Evolutionary conservation across 352 stramenopile species (phyloP).

Genomic region (Peronospora farinosa): DNA sequence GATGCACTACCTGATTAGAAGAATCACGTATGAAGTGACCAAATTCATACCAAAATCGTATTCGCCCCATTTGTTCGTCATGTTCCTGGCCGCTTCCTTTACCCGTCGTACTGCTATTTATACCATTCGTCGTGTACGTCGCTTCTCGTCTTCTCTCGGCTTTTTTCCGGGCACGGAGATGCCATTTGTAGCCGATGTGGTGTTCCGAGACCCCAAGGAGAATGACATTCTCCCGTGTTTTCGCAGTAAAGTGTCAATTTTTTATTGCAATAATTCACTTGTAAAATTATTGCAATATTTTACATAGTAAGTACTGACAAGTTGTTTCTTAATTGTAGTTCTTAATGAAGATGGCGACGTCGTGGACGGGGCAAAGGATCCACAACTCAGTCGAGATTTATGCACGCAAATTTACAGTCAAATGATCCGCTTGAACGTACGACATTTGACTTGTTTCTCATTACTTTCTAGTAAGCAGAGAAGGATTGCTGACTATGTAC

Average conservation of each 20-base stretch:
- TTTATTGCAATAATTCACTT: too few relatives aligned
- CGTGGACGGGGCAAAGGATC: conserved; percentile 58
- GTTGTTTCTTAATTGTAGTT: conserved; percentile 31
- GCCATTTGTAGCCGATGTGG: conserved; percentile 83
- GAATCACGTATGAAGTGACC: conserved; percentile 1
- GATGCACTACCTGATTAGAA: conserved; percentile 35
- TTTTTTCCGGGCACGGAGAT: conserved; percentile 79
- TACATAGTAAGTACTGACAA: conserved; percentile 2
- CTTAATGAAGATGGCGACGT: conserved; percentile 82
- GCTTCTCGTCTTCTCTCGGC: conserved; percentile 23
- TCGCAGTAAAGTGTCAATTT: conserved; percentile 54
- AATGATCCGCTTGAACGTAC: conserved; percentile 79
- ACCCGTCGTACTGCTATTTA: conserved; percentile 3
- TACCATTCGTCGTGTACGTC: conserved; percentile 1
- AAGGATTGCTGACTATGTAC: conserved; percentile 1
- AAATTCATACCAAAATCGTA: conserved; percentile 22
- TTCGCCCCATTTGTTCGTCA: conserved; percentile 6
- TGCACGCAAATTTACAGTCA: conserved; percentile 84
- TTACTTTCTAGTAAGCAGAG: background rate
- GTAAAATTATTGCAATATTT: background rate
- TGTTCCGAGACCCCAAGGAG: conserved; percentile 84
- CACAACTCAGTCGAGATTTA: conserved; percentile 68
- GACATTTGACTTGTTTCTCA: background rate
- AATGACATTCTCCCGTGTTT: conserved; percentile 84
- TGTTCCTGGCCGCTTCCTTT: conserved; percentile 17